phyloP scores from a whole-genome alignment of 2,329 filamentous ascomycete genomes.

The Fusarium sterilihyphosum region DNA sequence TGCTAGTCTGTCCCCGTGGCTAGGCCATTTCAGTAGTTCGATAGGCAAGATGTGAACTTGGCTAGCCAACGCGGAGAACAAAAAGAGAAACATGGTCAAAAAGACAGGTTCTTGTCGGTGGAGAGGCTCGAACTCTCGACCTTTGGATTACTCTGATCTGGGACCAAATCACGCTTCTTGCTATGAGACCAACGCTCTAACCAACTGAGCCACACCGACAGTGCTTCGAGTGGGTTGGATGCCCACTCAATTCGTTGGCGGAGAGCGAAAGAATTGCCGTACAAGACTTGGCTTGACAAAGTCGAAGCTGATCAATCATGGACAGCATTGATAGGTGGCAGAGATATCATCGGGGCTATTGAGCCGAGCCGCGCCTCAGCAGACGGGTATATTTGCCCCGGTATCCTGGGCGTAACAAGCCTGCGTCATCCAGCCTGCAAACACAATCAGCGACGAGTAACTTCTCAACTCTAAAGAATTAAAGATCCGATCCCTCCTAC shows the following conservation, averaged over 20 bases:
- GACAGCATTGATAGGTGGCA: not conserved
- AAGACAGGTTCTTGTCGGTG: not conserved
- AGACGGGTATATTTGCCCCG: not conserved
- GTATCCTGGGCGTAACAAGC: not conserved
- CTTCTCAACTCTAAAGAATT: not conserved
- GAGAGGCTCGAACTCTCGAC: slow-evolving; percentile 7
- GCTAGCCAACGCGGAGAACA: not conserved
- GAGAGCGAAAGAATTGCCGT: not conserved
- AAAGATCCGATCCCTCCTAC: too few species aligned
- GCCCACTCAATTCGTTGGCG: not conserved
- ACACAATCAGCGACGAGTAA: not conserved
- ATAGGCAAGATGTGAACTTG: not conserved
- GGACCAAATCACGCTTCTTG: not conserved
- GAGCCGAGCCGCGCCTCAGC: too few species aligned
- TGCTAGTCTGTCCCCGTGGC: too few species aligned
- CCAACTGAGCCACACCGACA: slow-evolving; percentile 8
- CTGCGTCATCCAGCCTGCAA: not conserved
- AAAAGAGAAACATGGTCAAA: not conserved
- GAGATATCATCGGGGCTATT: not conserved
- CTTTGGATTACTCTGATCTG: slow-evolving; percentile 3
- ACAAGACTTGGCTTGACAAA: not conserved
- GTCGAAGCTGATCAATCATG: not conserved
- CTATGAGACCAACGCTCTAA: slow-evolving; percentile 9
- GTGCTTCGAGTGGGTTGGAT: not conserved
- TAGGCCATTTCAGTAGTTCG: not conserved